Conservation (phyloP, 148 eudicot genomes). For the Simmondsia chinensis region DNA sequence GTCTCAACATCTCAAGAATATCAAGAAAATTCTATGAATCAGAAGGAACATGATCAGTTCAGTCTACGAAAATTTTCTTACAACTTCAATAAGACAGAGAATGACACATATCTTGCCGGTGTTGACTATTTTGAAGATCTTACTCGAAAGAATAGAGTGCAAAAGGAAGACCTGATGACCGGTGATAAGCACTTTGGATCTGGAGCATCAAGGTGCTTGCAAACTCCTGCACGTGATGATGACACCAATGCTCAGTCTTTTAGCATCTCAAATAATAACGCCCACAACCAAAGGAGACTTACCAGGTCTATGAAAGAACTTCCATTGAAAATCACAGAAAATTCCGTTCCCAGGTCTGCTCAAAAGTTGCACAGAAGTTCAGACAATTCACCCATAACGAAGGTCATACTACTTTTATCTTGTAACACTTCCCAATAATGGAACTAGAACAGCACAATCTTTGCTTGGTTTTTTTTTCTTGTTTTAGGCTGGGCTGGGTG, state of each 20-base stretch:
- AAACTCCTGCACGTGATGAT: constrained; percentile 12
- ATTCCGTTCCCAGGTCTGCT: constrained; percentile 17
- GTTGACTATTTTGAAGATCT: constrained; percentile 7
- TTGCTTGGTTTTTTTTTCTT: too few relatives aligned
- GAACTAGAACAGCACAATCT: too few relatives aligned
- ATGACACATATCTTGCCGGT: constrained; percentile 16
- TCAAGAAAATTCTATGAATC: constrained; percentile 15
- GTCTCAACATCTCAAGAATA: constrained; percentile 18
- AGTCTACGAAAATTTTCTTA: constrained; percentile 15
- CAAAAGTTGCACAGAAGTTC: constrained; percentile 13
- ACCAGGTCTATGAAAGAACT: constrained; percentile 4
- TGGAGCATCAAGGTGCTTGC: constrained; percentile 12
- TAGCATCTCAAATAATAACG: constrained; percentile 7
- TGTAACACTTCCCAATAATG: too few relatives aligned
- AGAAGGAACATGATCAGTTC: constrained; percentile 9
- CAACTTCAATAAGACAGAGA: constrained; percentile 4
- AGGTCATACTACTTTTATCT: constrained; percentile 19
- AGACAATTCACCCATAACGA: constrained; percentile 14
- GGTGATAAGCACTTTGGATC: constrained; percentile 1
- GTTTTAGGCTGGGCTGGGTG: too few relatives aligned
- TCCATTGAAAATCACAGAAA: constrained; percentile 4
- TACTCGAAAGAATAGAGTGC: constrained; percentile 8
- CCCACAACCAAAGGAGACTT: constrained; percentile 10
- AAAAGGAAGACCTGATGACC: constrained; percentile 8
- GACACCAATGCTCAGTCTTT: constrained; percentile 6